A percentile compares a stretch with the other conserved stretches of the same genome.
Evolutionary conservation across 257 asterid genomes (phyloP).

Genomic region (Eustoma russellianum): DNA sequence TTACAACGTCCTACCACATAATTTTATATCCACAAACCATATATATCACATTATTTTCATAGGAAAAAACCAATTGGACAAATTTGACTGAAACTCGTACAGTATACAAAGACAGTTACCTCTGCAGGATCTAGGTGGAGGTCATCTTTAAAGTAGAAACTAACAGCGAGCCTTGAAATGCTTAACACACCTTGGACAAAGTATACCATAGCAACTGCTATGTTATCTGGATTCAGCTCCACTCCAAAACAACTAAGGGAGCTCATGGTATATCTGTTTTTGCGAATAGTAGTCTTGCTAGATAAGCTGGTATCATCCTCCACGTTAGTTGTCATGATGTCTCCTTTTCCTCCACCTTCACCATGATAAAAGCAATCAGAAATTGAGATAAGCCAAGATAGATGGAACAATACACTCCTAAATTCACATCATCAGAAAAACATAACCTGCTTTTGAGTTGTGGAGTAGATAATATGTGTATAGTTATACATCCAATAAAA

Average conservation of each 20-base stretch:
- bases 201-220: conserved; percentile 99
- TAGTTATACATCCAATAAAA: too few relatives aligned
- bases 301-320: conserved; percentile 42
- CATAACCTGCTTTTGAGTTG: too few relatives aligned
- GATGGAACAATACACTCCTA: too few relatives aligned
- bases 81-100: background rate
- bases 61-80: too few relatives aligned
- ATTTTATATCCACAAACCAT: too few relatives aligned
- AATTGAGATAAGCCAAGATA: background rate
- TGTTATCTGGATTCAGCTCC: conserved; percentile 76
- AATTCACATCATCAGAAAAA: too few relatives aligned
- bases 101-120: conserved; percentile 30
- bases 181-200: conserved; percentile 98
- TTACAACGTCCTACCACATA: too few relatives aligned
- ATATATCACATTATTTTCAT: too few relatives aligned
- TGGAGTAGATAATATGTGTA: too few relatives aligned
- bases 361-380: conserved; percentile 3
- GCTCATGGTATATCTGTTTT: conserved; percentile 47
- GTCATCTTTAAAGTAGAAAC: conserved; percentile 95
- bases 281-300: conserved; percentile 35
- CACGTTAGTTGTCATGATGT: conserved; percentile 21
- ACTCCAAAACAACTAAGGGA: conserved; percentile 66
- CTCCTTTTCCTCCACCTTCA: conserved; percentile 52
- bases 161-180: conserved; percentile 89
- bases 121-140: conserved; percentile 96